These are phyloP conservation scores for Ammopiptanthus mongolicus DNA, from an alignment of 306 rosid species.

Conservation along the genomic window DNA sequence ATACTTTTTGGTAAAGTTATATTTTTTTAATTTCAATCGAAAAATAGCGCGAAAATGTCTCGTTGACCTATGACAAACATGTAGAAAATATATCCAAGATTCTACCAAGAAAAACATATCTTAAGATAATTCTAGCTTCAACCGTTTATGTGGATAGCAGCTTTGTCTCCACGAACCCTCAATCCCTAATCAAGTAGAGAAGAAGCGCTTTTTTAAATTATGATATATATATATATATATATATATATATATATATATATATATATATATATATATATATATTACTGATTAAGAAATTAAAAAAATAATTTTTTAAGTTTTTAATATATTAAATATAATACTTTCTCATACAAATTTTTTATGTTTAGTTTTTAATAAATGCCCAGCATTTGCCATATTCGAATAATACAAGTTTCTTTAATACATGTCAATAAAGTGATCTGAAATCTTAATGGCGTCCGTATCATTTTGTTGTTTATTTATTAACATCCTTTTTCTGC, in stretches of 20 bases:
- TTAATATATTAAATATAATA: too few species aligned
- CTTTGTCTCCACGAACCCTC: conserved; percentile 11
- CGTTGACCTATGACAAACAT: not conserved
- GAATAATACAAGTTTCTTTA: not conserved
- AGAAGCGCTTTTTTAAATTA: not conserved
- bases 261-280: too few species aligned
- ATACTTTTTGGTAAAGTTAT: not conserved
- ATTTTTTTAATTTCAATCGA: not conserved
- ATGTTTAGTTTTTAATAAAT: too few species aligned
- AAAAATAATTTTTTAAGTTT: too few species aligned
- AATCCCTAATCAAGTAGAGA: not conserved
- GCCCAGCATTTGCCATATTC: not conserved
- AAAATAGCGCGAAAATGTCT: not conserved
- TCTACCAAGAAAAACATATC: not conserved
- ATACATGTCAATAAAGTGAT: not conserved
- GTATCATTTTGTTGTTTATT: not conserved
- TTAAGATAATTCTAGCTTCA: not conserved
- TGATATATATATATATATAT: not conserved
- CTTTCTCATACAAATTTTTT: too few species aligned
- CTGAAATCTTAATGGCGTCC: not conserved
- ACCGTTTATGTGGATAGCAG: not conserved
- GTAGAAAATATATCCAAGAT: not conserved
- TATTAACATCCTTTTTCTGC: not conserved
- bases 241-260: too few species aligned
- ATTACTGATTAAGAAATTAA: too few species aligned